These are phyloP conservation scores for Microbotryum violaceum DNA, from an alignment of 1,284 basidiomycete genomes.

Conservation along the genomic window DNA sequence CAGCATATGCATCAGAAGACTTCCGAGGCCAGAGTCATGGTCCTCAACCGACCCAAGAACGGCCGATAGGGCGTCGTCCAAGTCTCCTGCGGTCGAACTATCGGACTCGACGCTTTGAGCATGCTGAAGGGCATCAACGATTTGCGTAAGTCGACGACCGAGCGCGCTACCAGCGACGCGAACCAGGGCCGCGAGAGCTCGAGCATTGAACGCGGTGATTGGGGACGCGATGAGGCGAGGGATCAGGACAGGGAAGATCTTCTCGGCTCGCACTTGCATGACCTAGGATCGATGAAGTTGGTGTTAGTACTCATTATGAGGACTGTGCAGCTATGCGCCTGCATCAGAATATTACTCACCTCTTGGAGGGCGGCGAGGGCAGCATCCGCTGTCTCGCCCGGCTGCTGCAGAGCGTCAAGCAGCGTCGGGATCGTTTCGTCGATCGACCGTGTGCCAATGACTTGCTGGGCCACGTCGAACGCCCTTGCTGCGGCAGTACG, in stretches of 20 bases:
- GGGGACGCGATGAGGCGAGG: slow-evolving; percentile 84
- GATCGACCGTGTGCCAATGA: slow-evolving; percentile 82
- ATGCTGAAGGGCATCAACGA: slow-evolving; percentile 67
- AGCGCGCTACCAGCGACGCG: slow-evolving; percentile 86
- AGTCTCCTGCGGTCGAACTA: slow-evolving; percentile 61
- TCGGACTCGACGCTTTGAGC: slow-evolving; percentile 55
- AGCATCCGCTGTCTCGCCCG: slow-evolving; percentile 86
- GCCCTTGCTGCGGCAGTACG: slow-evolving; percentile 85
- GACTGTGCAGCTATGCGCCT: background rate
- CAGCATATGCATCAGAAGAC: slow-evolving; percentile 77
- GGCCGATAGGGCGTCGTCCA: slow-evolving; percentile 66
- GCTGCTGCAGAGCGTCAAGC: slow-evolving; percentile 82
- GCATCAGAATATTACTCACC: slow-evolving; percentile 45
- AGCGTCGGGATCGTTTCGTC: slow-evolving; percentile 95
- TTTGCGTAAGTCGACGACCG: slow-evolving; percentile 68
- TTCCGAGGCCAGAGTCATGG: slow-evolving; percentile 71
- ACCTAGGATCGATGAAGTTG: slow-evolving; percentile 12
- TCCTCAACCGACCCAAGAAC: slow-evolving; percentile 71
- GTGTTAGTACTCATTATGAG: background rate
- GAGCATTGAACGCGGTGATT: slow-evolving; percentile 93
- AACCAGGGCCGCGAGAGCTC: slow-evolving; percentile 80
- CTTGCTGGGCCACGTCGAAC: slow-evolving; percentile 87
- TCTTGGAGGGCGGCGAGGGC: slow-evolving; percentile 82
- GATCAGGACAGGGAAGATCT: slow-evolving; percentile 96
- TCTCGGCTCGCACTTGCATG: slow-evolving; percentile 64